Conservation (phyloP, 257 asterid species). For the Orobanche coerulescens region DNA sequence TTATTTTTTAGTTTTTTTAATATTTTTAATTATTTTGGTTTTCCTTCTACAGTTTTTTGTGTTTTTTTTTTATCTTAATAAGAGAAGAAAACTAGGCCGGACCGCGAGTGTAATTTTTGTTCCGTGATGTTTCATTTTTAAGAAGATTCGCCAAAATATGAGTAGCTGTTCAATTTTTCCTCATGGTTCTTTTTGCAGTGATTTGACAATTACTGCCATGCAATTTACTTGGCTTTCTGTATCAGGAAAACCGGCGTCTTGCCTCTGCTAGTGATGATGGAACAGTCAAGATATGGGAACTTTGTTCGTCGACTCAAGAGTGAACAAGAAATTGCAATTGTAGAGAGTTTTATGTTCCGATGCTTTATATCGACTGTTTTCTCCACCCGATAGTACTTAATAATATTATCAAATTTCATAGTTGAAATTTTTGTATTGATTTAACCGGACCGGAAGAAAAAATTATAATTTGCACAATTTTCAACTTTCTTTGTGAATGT, state of each 20-base stretch:
- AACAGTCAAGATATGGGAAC: constrained; percentile 80
- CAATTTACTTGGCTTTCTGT: constrained; percentile 12
- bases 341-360: too few relatives aligned
- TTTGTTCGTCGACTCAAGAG: constrained; percentile 27
- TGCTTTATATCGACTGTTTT: background rate
- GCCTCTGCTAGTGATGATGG: constrained; percentile 95
- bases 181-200: background rate
- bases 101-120: too few relatives aligned
- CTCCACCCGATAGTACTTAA: background rate
- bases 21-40: too few relatives aligned
- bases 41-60: background rate
- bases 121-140: too few relatives aligned
- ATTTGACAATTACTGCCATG: background rate
- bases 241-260: constrained; percentile 50
- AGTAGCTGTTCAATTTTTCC: background rate
- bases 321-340: constrained; percentile 9
- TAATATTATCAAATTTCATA: background rate
- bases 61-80: too few relatives aligned
- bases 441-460: background rate
- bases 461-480: too few relatives aligned
- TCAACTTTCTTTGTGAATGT: background rate
- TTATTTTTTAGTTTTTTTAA: background rate
- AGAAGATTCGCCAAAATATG: too few relatives aligned
- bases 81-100: too few relatives aligned
- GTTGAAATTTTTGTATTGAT: background rate